These are phyloP conservation scores for Linnemannia zychae DNA, from an alignment of 192 early-diverging fungal species.

Conservation along the genomic window DNA sequence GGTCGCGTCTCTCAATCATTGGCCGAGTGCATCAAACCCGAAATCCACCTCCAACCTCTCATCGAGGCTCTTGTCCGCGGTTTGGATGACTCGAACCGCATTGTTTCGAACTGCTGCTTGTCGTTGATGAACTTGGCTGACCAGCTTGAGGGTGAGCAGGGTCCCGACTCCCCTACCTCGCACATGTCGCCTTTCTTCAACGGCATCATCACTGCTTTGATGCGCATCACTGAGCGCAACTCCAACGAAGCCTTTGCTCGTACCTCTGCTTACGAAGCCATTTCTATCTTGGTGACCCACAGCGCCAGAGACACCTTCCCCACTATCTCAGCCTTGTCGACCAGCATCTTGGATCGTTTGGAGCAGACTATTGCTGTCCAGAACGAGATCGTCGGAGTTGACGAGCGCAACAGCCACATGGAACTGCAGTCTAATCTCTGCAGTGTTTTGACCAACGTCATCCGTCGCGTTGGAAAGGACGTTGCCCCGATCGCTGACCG, in stretches of 20 bases:
- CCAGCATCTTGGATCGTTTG: slow-evolving; percentile 83
- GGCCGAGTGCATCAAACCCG: slow-evolving; percentile 79
- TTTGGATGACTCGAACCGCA: slow-evolving; percentile 87
- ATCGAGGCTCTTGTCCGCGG: slow-evolving; percentile 85
- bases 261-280: slow-evolving; percentile 94
- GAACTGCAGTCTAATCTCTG: slow-evolving; percentile 96
- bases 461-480: slow-evolving; percentile 83
- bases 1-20: slow-evolving; percentile 93
- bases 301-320: slow-evolving; percentile 84
- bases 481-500: slow-evolving; percentile 85
- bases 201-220: slow-evolving; percentile 79
- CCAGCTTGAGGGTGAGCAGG: slow-evolving; percentile 74
- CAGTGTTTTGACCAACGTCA: slow-evolving; percentile 88
- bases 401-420: slow-evolving; percentile 85
- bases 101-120: slow-evolving; percentile 97
- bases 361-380: slow-evolving; percentile 78
- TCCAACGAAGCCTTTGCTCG: slow-evolving; percentile 89
- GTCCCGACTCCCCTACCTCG: slow-evolving; percentile 72
- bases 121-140: slow-evolving; percentile 95
- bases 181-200: slow-evolving; percentile 90
- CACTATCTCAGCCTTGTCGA: slow-evolving; percentile 80
- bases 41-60: slow-evolving; percentile 77
- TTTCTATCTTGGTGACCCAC: slow-evolving; percentile 82
- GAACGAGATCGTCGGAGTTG: slow-evolving; percentile 83
- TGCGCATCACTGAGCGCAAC: slow-evolving; percentile 80